Evolutionary conservation across 148 eudicot genomes (phyloP), one percentile per base, ranked within the genome.

Genomic region (Vaccinium vitisidaea): DNA sequence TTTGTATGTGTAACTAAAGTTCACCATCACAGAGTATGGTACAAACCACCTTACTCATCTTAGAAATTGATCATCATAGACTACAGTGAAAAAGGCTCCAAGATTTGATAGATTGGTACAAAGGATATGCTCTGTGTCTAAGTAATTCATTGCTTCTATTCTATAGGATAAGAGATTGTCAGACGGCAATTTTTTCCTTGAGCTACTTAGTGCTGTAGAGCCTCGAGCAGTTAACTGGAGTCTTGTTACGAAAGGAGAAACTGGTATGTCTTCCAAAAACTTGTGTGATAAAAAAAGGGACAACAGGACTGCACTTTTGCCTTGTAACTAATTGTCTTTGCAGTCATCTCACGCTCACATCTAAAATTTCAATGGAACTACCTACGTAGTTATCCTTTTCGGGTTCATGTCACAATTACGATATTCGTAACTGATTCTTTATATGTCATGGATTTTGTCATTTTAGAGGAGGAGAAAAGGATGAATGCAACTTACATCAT

Each of bases 401-500:
- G 48, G 32, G 27, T 48, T 58, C n/a, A 49, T 43, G 6, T 27
- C 43, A 18, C 58, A 43, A 12, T 8, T 30, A 73, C 15, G 15
- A 52, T n/a, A 53, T 49, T 48, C 18, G 48, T 54, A n/a, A 82
- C 21, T 59, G 58, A 54, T n/a, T 63, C 56, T 82, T 78, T 58
- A 19, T 6, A 50, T 19, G 67, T 61, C 13, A 71, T 2, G 58
- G 18, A 14, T 32, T 77, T 23, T 79, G 77, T 39, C 53, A 70
- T 46, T 87, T 78, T 84, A 97, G 99, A 94, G 82, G 99, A 95
- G 85, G 96, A 95, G 94, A 97, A 95, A 92, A 94, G 89, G 92
- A 97, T 97, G 99, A 97, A 97, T 82, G 99, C 99, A 81, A 93
- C 96, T 49, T 97, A 97, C 87, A 93, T 95, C 83, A 97, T 97